Conservation (phyloP, 495 filamentous ascomycete genomes). For the Aspergillus steynii region DNA sequence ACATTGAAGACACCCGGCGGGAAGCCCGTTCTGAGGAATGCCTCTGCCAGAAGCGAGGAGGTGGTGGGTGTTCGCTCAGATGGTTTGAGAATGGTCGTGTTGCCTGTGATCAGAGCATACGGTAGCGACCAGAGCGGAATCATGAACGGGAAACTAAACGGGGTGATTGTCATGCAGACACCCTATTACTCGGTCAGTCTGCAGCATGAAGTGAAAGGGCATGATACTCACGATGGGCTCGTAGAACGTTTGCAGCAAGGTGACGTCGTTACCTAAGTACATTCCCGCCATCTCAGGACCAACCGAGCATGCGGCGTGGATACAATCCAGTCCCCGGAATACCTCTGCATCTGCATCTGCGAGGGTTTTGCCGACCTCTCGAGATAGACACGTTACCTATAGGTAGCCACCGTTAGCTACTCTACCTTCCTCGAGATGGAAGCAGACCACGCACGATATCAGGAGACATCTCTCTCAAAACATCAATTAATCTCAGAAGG, state of each 20-base stretch:
- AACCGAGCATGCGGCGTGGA: slow-evolving; percentile 32
- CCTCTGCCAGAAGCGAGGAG: slow-evolving; percentile 23
- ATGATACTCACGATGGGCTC: slow-evolving; percentile 23
- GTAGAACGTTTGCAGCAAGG: slow-evolving; percentile 26
- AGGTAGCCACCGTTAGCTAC: neutral
- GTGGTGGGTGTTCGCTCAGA: slow-evolving; percentile 25
- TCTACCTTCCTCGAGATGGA: neutral
- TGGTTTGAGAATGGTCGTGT: slow-evolving; percentile 28
- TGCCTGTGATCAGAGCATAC: slow-evolving; percentile 26
- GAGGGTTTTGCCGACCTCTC: slow-evolving; percentile 30
- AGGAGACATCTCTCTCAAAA: slow-evolving; percentile 22
- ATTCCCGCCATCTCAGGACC: slow-evolving; percentile 30
- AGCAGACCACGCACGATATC: slow-evolving; percentile 19
- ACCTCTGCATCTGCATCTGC: slow-evolving; percentile 32
- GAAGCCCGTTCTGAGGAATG: slow-evolving; percentile 23
- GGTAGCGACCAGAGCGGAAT: slow-evolving; percentile 24
- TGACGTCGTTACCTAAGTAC: slow-evolving; percentile 26
- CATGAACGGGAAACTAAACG: slow-evolving; percentile 35
- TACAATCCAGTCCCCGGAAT: slow-evolving; percentile 27
- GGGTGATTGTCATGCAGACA: slow-evolving; percentile 29
- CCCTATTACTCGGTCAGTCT: slow-evolving; percentile 14
- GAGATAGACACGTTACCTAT: slow-evolving; percentile 18
- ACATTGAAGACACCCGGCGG: slow-evolving; percentile 33
- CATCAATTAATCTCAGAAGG: slow-evolving; percentile 23
- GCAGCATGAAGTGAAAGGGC: neutral